These are phyloP conservation scores for Kazachstania africana DNA, from an alignment of 805 yeast species.

Conservation along the genomic window DNA sequence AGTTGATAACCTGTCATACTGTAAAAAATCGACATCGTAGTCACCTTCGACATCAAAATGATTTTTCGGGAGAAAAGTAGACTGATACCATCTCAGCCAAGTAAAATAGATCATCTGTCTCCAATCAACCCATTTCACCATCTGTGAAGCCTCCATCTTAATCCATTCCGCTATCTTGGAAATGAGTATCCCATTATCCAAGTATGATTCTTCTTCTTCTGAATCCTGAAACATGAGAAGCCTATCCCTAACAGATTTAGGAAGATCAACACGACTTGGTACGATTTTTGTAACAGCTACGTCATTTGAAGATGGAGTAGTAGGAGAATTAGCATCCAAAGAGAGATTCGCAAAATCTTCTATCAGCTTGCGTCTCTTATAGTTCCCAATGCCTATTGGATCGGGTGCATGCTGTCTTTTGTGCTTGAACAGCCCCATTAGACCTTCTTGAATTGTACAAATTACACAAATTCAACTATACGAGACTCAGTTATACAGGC, in stretches of 20 bases:
- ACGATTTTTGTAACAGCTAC: constrained; percentile 2
- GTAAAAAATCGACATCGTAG: background rate
- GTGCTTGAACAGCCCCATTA: constrained; percentile 10
- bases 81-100: constrained; percentile 28
- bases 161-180: constrained; percentile 17
- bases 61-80: no score
- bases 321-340: background rate
- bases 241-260: constrained; percentile 3
- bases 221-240: background rate
- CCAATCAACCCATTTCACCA: constrained; percentile 21
- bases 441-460: no score
- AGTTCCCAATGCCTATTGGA: constrained; percentile 17
- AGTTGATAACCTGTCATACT: background rate
- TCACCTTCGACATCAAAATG: constrained; percentile 4
- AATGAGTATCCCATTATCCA: constrained; percentile 7
- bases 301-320: background rate
- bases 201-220: background rate
- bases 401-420: constrained; percentile 23
- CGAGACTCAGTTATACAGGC: no score
- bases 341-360: constrained; percentile 25
- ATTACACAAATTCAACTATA: no score
- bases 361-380: constrained; percentile 24
- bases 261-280: constrained; percentile 4
- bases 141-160: constrained; percentile 16
- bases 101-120: constrained; percentile 9